phyloP scores from a whole-genome alignment of 805 yeast genomes.

The Nakazawaea peltata region DNA sequence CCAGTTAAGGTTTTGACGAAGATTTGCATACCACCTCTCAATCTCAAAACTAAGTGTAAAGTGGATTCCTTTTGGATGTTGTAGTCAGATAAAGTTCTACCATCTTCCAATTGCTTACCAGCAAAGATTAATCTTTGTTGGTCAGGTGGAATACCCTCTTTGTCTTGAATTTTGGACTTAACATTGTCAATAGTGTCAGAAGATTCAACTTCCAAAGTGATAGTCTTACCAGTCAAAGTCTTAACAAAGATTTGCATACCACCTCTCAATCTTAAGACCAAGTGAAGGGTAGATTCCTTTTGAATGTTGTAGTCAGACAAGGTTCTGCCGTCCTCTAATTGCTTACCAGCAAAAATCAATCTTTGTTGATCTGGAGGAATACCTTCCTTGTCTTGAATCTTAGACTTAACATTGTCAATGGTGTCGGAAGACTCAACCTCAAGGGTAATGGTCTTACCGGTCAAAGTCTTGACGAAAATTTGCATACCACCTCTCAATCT shows the following conservation, averaged over 20 bases:
- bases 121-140: conserved; percentile 97
- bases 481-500: conserved; percentile 59
- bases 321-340: conserved; percentile 98
- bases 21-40: conserved; percentile 80
- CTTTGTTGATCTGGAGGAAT: conserved; percentile 99
- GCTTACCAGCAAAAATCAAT: conserved; percentile 99
- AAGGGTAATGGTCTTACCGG: conserved; percentile 85
- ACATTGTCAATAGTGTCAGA: conserved; percentile 97
- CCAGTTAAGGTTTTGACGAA: conserved; percentile 29
- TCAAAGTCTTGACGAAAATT: conserved; percentile 82
- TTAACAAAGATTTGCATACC: conserved; percentile 60
- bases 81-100: conserved; percentile 95
- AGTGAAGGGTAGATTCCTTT: conserved; percentile 89
- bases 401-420: conserved; percentile 96
- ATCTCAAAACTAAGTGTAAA: conserved; percentile 90
- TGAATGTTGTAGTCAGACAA: conserved; percentile 96
- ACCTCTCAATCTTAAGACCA: conserved; percentile 85
- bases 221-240: conserved; percentile 55
- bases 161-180: conserved; percentile 94
- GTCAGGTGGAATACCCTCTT: conserved; percentile 97
- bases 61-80: conserved; percentile 98
- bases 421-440: conserved; percentile 99
- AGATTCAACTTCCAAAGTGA: conserved; percentile 93
- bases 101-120: conserved; percentile 95
- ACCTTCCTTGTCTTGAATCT: conserved; percentile 99